phyloP scores from a whole-genome alignment of 208 protist species.

The Leishmania tarentolae region DNA sequence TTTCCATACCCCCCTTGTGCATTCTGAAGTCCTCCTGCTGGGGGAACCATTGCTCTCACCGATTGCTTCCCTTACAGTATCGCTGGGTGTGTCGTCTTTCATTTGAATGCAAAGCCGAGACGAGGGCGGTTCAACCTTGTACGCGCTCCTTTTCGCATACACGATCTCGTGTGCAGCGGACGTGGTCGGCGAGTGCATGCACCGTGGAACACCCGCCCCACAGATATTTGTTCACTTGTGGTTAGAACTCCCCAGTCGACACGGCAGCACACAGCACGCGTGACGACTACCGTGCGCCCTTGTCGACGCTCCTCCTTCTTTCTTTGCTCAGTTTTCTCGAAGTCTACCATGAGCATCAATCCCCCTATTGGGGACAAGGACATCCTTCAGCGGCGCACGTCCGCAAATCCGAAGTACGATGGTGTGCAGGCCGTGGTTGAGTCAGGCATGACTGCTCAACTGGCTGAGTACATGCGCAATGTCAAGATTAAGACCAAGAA shows the following conservation, averaged over 20 bases:
- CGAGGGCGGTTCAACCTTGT: neutral
- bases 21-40: neutral
- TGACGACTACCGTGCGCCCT: too few relatives aligned
- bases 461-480: conserved; percentile 66
- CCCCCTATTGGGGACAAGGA: conserved; percentile 76
- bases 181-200: neutral
- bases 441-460: conserved; percentile 76
- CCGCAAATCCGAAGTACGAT: conserved; percentile 61
- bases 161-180: neutral
- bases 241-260: neutral
- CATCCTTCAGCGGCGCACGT: conserved; percentile 46
- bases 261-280: neutral
- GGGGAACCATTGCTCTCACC: neutral
- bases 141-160: neutral
- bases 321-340: neutral
- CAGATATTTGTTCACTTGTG: neutral
- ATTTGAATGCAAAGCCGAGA: neutral
- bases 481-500: conserved; percentile 42
- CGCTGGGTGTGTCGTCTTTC: neutral
- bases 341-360: conserved; percentile 51
- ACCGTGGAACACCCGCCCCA: neutral
- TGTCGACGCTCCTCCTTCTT: neutral
- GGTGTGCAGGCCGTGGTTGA: conserved; percentile 79
- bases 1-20: neutral
- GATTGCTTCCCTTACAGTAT: neutral